phyloP scores from a whole-genome alignment of 768 basidiomycete species.

The Russula abietina region DNA sequence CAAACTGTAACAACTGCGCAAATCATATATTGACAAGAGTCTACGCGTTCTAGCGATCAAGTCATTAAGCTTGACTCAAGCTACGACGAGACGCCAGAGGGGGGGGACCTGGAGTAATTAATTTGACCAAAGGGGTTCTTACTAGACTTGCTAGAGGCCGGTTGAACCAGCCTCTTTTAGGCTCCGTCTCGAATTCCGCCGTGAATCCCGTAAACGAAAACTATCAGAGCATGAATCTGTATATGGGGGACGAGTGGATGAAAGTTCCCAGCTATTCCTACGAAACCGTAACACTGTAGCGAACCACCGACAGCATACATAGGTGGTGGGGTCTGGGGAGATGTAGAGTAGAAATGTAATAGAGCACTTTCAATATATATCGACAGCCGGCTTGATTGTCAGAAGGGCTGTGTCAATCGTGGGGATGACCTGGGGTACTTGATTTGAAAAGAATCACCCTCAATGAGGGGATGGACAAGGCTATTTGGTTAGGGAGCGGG shows the following conservation, averaged over 20 bases:
- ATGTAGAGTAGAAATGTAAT: background rate
- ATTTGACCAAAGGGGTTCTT: slow-evolving; percentile 6
- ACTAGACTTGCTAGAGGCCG: too few species aligned
- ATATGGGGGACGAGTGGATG: background rate
- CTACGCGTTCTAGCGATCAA: slow-evolving; percentile 15
- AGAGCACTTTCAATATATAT: background rate
- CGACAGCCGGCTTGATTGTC: background rate
- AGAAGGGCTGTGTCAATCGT: background rate
- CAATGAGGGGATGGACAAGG: too few species aligned
- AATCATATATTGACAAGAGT: slow-evolving; percentile 18
- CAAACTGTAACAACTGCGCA: background rate
- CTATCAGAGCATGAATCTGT: background rate
- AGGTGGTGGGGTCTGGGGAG: background rate
- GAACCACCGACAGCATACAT: too few species aligned
- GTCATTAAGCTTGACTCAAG: background rate
- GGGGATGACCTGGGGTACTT: slow-evolving; percentile 23
- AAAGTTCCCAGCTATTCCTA: background rate
- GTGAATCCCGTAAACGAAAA: background rate
- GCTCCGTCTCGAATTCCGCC: background rate
- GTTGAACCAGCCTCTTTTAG: background rate
- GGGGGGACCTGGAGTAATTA: slow-evolving; percentile 18
- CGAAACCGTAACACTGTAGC: background rate
- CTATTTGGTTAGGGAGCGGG: too few species aligned
- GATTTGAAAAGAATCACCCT: slow-evolving; percentile 10
- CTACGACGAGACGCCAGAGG: slow-evolving; percentile 7